These are phyloP conservation scores for Coemansia sp. DNA, from an alignment of 192 early-diverging fungal genomes.

Conservation along the genomic window DNA sequence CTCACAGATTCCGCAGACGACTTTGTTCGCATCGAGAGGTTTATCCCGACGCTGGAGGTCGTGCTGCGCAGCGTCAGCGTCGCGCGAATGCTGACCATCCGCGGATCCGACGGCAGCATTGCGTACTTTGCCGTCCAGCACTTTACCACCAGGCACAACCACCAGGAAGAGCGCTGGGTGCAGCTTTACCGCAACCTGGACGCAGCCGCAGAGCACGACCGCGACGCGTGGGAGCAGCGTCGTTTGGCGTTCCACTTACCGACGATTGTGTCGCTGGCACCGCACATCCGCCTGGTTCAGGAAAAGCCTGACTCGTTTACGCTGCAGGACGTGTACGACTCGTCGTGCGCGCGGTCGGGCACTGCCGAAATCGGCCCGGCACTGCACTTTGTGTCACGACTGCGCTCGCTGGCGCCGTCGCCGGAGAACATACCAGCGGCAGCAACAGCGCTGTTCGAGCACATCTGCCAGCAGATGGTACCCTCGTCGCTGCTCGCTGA, in stretches of 20 bases:
- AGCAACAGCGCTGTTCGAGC: slow-evolving; percentile 85
- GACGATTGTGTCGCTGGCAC: slow-evolving; percentile 88
- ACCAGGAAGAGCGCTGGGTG: slow-evolving; percentile 93
- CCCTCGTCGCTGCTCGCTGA: slow-evolving; percentile 84
- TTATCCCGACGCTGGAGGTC: slow-evolving; percentile 87
- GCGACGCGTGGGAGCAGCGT: slow-evolving; percentile 76
- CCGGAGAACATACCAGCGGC: slow-evolving; percentile 67
- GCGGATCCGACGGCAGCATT: slow-evolving; percentile 87
- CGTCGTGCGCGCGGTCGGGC: slow-evolving; percentile 70
- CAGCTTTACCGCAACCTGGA: slow-evolving; percentile 95
- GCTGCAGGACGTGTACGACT: slow-evolving; percentile 92
- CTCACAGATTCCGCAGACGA: slow-evolving; percentile 81
- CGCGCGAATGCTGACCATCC: slow-evolving; percentile 78
- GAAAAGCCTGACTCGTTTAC: slow-evolving; percentile 89
- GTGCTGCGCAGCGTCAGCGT: slow-evolving; percentile 74
- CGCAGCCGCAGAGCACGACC: slow-evolving; percentile 68
- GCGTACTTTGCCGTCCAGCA: slow-evolving; percentile 95
- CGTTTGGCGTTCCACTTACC: slow-evolving; percentile 83
- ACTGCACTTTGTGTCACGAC: slow-evolving; percentile 73
- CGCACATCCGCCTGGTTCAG: slow-evolving; percentile 88
- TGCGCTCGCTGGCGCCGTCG: slow-evolving; percentile 50
- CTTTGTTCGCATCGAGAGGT: slow-evolving; percentile 94
- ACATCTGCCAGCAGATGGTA: slow-evolving; percentile 80
- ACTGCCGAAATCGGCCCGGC: slow-evolving; percentile 87
- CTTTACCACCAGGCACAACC: slow-evolving; percentile 81